Base-by-base conservation (phyloP, 177 flowering plant genomes). In the Vitis hybrid region DNA sequence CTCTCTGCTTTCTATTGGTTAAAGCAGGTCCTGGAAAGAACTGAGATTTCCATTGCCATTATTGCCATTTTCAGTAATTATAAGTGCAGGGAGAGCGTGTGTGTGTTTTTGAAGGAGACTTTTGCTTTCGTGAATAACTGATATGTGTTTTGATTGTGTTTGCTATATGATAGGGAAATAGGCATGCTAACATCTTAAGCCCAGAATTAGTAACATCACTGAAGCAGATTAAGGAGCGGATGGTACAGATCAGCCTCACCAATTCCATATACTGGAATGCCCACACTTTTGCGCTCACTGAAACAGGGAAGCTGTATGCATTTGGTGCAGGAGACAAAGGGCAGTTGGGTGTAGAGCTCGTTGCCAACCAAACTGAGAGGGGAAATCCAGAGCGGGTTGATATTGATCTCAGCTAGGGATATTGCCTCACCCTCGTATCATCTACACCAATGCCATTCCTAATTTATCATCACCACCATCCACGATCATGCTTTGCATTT, bases 311-410 rank as follows among this genome's bases (percentile, higher is more conserved):
- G 82, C 82, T 93, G 1, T 93, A 86, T 52, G 98, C 97, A 12
- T 96, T 96, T 73, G 98, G 99, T 2, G 86, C 95, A 0, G 98
- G 98, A 19, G 95, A 90, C 79, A 89, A 89, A 67, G 99, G 98
- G 15, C 99, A 94, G 86, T 88, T 96, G 2, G 99, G 98, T 3
- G 62, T 85, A 18, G 89, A 85, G 77, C 90, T 90, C 5, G 81
- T 68, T 50, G 85, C 73, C 15, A 81, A 84, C 75, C 93, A 87
- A 70, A 82, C 78, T 1, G 97, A 91, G 70, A 79, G 95, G 77
- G 89, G 86, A 5, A 85, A 51, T 52, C 99, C 99, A 0, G 98
- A 88, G 73, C 78, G 64, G 59, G 94, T 96, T 14, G 89, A 90
- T 14, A 53, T 96, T 31, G 87, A 93, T 85, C 97, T 95, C 78